Evolutionary conservation across 495 filamentous ascomycete genomes (phyloP).

Genomic region (Alectoria sarmentosa): DNA sequence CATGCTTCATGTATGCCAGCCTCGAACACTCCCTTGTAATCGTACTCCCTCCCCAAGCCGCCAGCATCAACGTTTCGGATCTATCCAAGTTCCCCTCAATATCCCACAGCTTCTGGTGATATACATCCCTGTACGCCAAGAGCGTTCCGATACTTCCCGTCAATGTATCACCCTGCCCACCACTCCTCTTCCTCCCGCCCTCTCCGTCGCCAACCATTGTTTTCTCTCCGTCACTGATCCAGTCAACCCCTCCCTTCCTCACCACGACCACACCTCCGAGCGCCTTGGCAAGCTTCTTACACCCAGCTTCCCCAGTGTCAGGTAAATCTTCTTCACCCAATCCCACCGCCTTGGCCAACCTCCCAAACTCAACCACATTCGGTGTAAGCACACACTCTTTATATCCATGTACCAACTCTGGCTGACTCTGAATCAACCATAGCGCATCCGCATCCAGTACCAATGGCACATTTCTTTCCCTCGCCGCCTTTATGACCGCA

Average conservation of each 20-base stretch:
- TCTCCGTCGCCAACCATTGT: conserved; percentile 65
- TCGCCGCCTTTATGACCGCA: conserved; percentile 71
- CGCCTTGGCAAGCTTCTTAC: conserved; percentile 63
- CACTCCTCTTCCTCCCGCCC: conserved; percentile 83
- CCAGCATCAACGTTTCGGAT: conserved; percentile 63
- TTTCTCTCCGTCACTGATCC: conserved; percentile 72
- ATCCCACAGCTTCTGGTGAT: conserved; percentile 76
- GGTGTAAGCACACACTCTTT: conserved; percentile 84
- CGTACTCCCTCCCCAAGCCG: conserved; percentile 77
- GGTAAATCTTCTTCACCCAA: conserved; percentile 47
- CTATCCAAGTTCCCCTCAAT: conserved; percentile 40
- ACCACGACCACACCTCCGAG: conserved; percentile 86
- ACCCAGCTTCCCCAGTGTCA: conserved; percentile 37
- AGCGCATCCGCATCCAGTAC: conserved; percentile 92
- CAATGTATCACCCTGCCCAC: conserved; percentile 92
- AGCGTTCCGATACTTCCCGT: conserved; percentile 86
- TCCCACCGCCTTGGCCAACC: conserved; percentile 64
- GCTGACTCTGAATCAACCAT: conserved; percentile 63
- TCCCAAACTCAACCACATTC: conserved; percentile 86
- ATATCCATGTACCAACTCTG: conserved; percentile 73
- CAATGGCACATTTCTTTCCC: conserved; percentile 64
- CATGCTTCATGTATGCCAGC: conserved; percentile 78
- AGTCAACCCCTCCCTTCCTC: conserved; percentile 82
- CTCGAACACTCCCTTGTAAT: conserved; percentile 90
- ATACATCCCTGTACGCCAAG: conserved; percentile 79